These are phyloP conservation scores for Phytopythium mirpurense DNA, from an alignment of 352 stramenopile genomes.

Conservation along the genomic window DNA sequence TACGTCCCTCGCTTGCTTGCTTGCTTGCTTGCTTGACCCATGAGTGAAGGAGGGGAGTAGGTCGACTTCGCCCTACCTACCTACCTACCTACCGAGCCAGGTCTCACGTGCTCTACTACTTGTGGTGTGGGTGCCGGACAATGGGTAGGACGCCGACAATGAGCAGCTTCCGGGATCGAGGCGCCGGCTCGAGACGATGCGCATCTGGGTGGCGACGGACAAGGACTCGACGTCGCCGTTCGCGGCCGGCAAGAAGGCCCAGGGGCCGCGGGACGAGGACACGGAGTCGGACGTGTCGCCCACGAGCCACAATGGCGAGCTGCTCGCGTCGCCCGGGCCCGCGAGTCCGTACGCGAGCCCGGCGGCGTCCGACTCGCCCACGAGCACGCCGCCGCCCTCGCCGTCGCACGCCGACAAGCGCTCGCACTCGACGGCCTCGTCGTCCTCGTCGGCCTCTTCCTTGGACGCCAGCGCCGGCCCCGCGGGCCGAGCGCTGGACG, in stretches of 20 bases:
- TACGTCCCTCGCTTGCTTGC: slow-evolving; percentile 20
- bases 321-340: slow-evolving; percentile 40
- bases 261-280: slow-evolving; percentile 48
- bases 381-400: slow-evolving; percentile 41
- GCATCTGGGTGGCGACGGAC: slow-evolving; percentile 84
- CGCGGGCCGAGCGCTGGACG: slow-evolving; percentile 37
- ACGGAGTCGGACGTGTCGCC: slow-evolving; percentile 61
- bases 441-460: slow-evolving; percentile 37
- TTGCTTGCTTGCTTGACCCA: background rate
- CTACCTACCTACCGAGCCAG: too few relatives aligned
- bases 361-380: slow-evolving; percentile 9
- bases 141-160: slow-evolving; percentile 55
- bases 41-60: too few relatives aligned
- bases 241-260: slow-evolving; percentile 24
- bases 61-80: too few relatives aligned
- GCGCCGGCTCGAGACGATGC: slow-evolving; percentile 70
- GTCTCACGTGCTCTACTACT: too few relatives aligned
- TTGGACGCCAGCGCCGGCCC: too few relatives aligned
- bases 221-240: slow-evolving; percentile 86
- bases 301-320: slow-evolving; percentile 34
- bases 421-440: slow-evolving; percentile 34
- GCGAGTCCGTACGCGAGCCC: slow-evolving; percentile 40
- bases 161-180: slow-evolving; percentile 49
- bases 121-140: too few relatives aligned
- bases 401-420: slow-evolving; percentile 22